These are phyloP conservation scores for Colletotrichum ledebouriae DNA, from an alignment of 2,329 filamentous ascomycete genomes.

Conservation along the genomic window DNA sequence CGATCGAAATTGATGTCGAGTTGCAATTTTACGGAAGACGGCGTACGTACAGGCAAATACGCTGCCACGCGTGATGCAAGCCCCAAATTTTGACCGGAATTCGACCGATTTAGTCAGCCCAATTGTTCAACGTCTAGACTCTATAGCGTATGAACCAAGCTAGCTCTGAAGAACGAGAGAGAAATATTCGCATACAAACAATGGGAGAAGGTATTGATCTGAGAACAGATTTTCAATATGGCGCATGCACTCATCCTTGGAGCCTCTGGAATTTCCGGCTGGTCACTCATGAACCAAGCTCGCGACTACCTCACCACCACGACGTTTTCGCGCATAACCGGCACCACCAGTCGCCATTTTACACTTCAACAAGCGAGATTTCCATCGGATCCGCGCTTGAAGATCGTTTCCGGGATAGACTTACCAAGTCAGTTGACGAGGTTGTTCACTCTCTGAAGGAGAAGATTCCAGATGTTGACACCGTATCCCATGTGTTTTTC, in stretches of 20 bases:
- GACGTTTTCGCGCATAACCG: conserved; percentile 42
- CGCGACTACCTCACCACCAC: conserved; percentile 33
- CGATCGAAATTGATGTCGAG: no score
- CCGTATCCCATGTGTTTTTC: conserved; percentile 42
- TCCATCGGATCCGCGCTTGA: conserved; percentile 31
- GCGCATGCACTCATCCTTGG: conserved; percentile 43
- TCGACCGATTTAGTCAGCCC: no score
- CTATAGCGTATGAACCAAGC: no score
- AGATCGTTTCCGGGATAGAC: conserved; percentile 39
- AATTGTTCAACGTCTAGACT: no score
- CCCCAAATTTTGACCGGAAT: no score
- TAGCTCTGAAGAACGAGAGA: no score
- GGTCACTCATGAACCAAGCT: conserved; percentile 43
- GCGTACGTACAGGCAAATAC: no score
- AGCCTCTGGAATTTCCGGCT: conserved; percentile 44
- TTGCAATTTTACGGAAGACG: no score
- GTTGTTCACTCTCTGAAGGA: conserved; percentile 18
- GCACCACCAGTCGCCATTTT: conserved; percentile 41
- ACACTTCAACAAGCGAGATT: conserved; percentile 26
- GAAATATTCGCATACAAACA: no score
- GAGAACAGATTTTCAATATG: conserved; percentile 11
- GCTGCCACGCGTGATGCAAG: no score
- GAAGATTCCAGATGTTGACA: conserved; percentile 34
- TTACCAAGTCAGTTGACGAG: conserved; percentile 32
- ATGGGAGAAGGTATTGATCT: no score